Percentiles rank a stretch among this genome's conserved stretches.
These are phyloP conservation scores for Golovinomyces cichoracearum DNA, from an alignment of 2,329 filamentous ascomycete species.

Conservation along the genomic window DNA sequence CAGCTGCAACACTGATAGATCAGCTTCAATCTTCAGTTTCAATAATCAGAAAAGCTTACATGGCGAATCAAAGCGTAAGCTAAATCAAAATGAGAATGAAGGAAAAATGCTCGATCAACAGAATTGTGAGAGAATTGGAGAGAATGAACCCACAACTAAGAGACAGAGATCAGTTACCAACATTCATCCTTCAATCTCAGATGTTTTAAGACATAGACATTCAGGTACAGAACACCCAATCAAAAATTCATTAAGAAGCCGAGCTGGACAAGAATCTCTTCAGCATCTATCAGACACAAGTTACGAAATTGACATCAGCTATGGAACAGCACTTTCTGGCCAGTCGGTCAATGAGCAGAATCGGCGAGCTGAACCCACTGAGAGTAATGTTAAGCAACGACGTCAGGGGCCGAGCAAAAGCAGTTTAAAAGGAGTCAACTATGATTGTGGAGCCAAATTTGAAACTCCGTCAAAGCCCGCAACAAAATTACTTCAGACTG, in stretches of 20 bases:
- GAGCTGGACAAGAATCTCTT: not conserved
- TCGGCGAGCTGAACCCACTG: not conserved
- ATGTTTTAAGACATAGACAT: not conserved
- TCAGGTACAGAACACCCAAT: not conserved
- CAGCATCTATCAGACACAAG: not conserved
- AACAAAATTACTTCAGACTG: not conserved
- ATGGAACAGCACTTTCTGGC: not conserved
- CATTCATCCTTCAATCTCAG: not conserved
- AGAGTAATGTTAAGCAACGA: slow-evolving; percentile 1
- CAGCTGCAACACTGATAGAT: no score
- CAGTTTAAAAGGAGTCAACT: not conserved
- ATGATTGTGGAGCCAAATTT: not conserved
- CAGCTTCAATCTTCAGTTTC: no score
- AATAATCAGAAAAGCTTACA: not conserved
- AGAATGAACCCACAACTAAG: not conserved
- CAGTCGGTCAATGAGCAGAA: not conserved
- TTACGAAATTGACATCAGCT: not conserved
- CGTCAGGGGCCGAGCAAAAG: not conserved
- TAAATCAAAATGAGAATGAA: not conserved
- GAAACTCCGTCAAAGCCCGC: not conserved
- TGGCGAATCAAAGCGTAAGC: not conserved
- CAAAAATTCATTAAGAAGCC: not conserved
- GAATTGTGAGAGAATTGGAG: not conserved
- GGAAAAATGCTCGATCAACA: not conserved
- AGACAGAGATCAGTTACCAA: not conserved